Percentiles rank a stretch among this genome's conserved stretches.
phyloP scores from a whole-genome alignment of 2,329 filamentous ascomycete species.

The Didymella sp. region DNA sequence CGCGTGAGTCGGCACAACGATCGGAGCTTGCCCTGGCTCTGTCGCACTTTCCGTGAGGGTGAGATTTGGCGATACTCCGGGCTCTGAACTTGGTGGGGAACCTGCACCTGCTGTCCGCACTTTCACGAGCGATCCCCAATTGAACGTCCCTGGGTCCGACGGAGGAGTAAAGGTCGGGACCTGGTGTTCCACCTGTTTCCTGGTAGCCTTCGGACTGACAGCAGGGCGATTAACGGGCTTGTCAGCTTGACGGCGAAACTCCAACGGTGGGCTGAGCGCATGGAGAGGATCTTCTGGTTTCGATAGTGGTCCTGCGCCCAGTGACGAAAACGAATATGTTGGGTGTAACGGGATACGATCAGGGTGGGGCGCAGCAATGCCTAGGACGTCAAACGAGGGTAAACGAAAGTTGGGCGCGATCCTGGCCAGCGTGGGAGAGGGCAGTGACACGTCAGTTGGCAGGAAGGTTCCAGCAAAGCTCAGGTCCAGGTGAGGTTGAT shows the following conservation, averaged over 20 bases:
- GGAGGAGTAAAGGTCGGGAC: constrained; percentile 56
- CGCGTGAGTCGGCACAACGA: constrained; percentile 35
- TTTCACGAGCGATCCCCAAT: constrained; percentile 51
- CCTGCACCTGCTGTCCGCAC: constrained; percentile 47
- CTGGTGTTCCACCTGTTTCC: constrained; percentile 41
- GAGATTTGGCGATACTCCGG: constrained; percentile 42
- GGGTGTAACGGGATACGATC: constrained; percentile 45
- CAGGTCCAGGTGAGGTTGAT: constrained; percentile 36
- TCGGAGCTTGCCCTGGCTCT: constrained; percentile 33
- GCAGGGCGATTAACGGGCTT: constrained; percentile 24
- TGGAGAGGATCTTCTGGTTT: constrained; percentile 52
- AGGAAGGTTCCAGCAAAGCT: constrained; percentile 36
- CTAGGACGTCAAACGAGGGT: constrained; percentile 61
- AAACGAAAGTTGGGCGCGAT: constrained; percentile 55
- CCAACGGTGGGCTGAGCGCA: constrained; percentile 45
- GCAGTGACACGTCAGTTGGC: constrained; percentile 41
- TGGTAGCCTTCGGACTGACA: constrained; percentile 31
- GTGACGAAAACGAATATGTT: constrained; percentile 37
- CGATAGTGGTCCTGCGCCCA: constrained; percentile 49
- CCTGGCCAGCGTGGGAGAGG: constrained; percentile 41
- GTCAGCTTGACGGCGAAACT: constrained; percentile 28
- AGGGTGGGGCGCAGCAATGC: constrained; percentile 58
- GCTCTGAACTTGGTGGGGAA: constrained; percentile 51
- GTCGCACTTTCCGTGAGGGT: constrained; percentile 29
- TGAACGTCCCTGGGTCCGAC: constrained; percentile 51